These are phyloP conservation scores for Metroxylon sagu DNA, from an alignment of 176 grass and related monocot genomes.

Conservation along the genomic window DNA sequence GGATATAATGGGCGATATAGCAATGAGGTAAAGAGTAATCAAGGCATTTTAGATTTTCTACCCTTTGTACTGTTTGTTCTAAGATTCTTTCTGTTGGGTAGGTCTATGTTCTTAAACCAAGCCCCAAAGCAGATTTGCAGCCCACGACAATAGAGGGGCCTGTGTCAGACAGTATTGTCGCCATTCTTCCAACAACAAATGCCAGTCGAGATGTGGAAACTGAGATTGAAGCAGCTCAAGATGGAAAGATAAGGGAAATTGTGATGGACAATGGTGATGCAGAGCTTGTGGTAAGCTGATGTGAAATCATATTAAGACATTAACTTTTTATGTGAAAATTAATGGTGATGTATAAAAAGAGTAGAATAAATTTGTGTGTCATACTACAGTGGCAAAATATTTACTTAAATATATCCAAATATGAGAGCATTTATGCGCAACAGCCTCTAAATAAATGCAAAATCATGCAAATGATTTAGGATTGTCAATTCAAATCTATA, in stretches of 20 bases:
- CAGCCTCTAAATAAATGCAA: too few species aligned
- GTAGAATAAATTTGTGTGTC: too few species aligned
- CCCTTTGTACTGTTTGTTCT: too few species aligned
- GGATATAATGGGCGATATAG: constrained; percentile 96
- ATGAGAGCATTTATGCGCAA: too few species aligned
- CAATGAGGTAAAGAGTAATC: constrained; percentile 60
- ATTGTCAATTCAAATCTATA: too few species aligned
- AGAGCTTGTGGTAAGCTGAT: constrained; percentile 1
- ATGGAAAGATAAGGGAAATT: constrained; percentile 94
- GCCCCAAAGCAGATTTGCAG: constrained; percentile 51
- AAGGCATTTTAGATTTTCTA: not conserved
- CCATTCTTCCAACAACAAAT: constrained; percentile 22
- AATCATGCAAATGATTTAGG: too few species aligned
- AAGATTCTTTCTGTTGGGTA: constrained; percentile 24
- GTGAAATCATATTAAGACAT: too few species aligned
- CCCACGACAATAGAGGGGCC: constrained; percentile 32
- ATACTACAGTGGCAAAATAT: too few species aligned
- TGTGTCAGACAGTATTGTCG: constrained; percentile 34
- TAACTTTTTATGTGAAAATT: not conserved
- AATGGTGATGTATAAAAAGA: not conserved
- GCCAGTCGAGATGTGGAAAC: constrained; percentile 47
- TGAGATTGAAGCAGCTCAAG: constrained; percentile 70
- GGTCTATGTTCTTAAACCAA: constrained; percentile 81
- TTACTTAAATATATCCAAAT: too few species aligned
- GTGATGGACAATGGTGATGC: constrained; percentile 63